phyloP scores from a whole-genome alignment of 768 basidiomycete genomes.

The Lepiota brunneoincarnata region DNA sequence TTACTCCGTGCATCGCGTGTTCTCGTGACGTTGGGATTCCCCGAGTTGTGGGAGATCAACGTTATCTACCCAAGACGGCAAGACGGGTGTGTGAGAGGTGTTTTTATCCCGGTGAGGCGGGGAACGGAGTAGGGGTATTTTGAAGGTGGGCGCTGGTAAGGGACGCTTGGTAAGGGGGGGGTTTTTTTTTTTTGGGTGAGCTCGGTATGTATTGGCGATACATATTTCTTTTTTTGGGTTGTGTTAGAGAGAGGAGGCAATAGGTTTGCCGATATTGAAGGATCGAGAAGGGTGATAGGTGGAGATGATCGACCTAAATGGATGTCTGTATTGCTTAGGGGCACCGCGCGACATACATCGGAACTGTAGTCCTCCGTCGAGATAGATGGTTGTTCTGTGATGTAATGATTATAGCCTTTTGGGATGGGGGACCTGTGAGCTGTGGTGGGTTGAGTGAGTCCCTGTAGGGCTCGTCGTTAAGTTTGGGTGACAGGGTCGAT shows the following conservation, averaged over 20 bases:
- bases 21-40: background rate
- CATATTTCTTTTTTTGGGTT: no score
- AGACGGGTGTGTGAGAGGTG: no score
- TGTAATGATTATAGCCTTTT: slow-evolving; percentile 11
- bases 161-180: no score
- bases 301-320: no score
- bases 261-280: background rate
- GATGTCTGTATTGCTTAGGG: no score
- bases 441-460: slow-evolving; percentile 1
- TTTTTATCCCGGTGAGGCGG: background rate
- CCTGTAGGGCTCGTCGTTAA: no score
- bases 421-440: background rate
- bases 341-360: background rate
- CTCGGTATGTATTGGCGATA: no score
- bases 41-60: background rate
- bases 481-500: no score
- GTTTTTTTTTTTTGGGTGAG: no score
- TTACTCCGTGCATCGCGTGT: no score
- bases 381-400: background rate
- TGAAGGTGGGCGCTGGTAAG: background rate
- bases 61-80: background rate
- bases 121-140: background rate
- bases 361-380: background rate
- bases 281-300: background rate
- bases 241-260: no score